Base-by-base conservation (phyloP, 306 rosid species). In the Sicyos edulis region DNA sequence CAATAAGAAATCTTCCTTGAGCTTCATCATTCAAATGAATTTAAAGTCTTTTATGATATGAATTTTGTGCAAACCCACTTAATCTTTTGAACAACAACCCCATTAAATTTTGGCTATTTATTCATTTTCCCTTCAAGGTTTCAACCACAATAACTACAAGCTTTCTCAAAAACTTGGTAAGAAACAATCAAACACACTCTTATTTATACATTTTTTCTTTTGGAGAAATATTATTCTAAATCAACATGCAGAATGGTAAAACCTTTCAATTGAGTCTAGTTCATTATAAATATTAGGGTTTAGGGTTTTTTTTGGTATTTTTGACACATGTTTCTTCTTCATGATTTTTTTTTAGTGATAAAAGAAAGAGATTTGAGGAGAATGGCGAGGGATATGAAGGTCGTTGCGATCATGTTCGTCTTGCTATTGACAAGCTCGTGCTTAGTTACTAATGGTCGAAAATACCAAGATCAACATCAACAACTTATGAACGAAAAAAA, bases 41-140 rank as follows among this genome's bases (percentile, higher is more conserved):
- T 57, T 24, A 22, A 14, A 59, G 14, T 21, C 37, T 55, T 22
- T 24, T 62, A 37, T 62, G 3, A n/a, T 62, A 62, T 37, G 26
- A 63, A 37, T 7, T 63, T 37, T 49, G 15, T 50, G 26, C 70
- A 42, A 62, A 37, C 26, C 70, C 70, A 63, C 70, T 63, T 37
- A 37, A 63, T 19, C 51, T 63, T 63, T 37, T 37, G 8, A 63
- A 9, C 6, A 29, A 29, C 20, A 3, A 60, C 45, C 70, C 44
- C 49, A 63, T 17, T 8, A 40, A 37, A 1, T 34, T 63, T 17
- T 8, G 10, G 0, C 26, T 37, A 49, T 63, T 34, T 63, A 63
- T 63, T 9, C 52, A 8, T 13, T 63, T 37, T 37, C 4, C 70
- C 70, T 40, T 17, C 24, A 32, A 61, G 21, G 11, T 19, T 34